Conservation (phyloP, 2,329 filamentous ascomycete genomes). For the Pyrenophora teres region DNA sequence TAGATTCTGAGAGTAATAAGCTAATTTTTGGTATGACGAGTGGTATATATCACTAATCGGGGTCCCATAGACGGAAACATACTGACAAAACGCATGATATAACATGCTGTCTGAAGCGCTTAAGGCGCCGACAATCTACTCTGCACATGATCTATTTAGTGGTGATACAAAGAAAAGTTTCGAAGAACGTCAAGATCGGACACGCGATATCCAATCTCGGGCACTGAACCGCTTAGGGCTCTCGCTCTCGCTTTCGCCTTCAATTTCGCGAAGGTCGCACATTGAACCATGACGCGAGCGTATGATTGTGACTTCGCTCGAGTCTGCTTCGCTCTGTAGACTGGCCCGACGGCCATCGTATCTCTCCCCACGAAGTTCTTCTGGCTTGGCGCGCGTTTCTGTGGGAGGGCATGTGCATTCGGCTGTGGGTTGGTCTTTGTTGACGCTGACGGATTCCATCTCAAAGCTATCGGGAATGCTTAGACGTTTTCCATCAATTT, state of each 20-base stretch:
- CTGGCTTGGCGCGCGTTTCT: background rate
- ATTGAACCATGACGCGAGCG: background rate
- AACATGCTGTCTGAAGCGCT: background rate
- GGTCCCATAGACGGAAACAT: no score
- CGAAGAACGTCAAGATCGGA: background rate
- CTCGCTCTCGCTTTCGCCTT: background rate
- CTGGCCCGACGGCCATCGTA: background rate
- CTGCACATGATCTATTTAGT: background rate
- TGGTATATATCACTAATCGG: no score
- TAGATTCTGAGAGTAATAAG: no score
- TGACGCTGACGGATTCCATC: no score
- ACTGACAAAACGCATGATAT: no score
- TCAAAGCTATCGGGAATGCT: no score
- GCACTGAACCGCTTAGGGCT: background rate
- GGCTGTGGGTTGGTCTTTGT: no score
- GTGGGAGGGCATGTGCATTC: background rate
- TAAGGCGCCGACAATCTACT: background rate
- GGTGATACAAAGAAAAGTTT: no score
- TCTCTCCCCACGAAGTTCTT: background rate
- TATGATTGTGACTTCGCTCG: slow-evolving; percentile 2
- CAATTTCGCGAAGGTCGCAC: background rate
- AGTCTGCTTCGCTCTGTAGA: slow-evolving; percentile 1
- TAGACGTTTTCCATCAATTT: background rate
- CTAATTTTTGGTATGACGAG: no score
- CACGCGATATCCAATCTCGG: background rate